phyloP scores from a whole-genome alignment of 2,329 filamentous ascomycete species.

The Ascochyta fabae region DNA sequence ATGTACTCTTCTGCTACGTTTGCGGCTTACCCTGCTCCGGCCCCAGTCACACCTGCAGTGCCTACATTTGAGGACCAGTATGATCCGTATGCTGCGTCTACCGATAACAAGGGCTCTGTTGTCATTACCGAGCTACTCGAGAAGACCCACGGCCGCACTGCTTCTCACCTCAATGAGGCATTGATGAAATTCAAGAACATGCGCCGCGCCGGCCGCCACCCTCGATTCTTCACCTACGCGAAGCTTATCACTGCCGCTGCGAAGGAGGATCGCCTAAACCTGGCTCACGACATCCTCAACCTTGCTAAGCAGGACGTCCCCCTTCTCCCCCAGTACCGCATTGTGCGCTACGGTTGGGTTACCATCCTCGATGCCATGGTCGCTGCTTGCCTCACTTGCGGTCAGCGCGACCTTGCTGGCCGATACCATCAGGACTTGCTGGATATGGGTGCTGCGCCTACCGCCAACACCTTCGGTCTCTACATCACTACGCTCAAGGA shows the following conservation, averaged over 20 bases:
- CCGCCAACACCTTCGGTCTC: slow-evolving; percentile 95
- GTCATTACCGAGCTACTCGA: slow-evolving; percentile 90
- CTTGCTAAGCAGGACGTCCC: slow-evolving; percentile 93
- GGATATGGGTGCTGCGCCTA: slow-evolving; percentile 87
- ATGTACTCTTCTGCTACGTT: slow-evolving; percentile 57
- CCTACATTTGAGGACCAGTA: slow-evolving; percentile 79
- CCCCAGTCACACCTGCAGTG: slow-evolving; percentile 60
- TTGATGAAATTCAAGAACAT: slow-evolving; percentile 88
- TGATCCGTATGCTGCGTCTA: slow-evolving; percentile 88
- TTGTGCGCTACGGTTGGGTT: slow-evolving; percentile 94
- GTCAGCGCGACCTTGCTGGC: slow-evolving; percentile 79
- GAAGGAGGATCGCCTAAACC: slow-evolving; percentile 79
- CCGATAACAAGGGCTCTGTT: slow-evolving; percentile 91
- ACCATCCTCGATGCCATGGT: slow-evolving; percentile 97
- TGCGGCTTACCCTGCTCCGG: slow-evolving; percentile 56
- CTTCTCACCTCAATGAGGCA: slow-evolving; percentile 78
- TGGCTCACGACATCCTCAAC: slow-evolving; percentile 84
- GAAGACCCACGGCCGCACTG: slow-evolving; percentile 74
- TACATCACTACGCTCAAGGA: slow-evolving; percentile 99
- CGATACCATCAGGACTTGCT: slow-evolving; percentile 91
- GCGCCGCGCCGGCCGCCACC: slow-evolving; percentile 87
- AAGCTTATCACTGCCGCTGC: slow-evolving; percentile 92
- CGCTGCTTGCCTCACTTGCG: slow-evolving; percentile 83
- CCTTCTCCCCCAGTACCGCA: slow-evolving; percentile 79
- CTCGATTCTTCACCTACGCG: slow-evolving; percentile 94